Conservation (phyloP, 805 yeast genomes). For the Candida cerambycidarum region DNA sequence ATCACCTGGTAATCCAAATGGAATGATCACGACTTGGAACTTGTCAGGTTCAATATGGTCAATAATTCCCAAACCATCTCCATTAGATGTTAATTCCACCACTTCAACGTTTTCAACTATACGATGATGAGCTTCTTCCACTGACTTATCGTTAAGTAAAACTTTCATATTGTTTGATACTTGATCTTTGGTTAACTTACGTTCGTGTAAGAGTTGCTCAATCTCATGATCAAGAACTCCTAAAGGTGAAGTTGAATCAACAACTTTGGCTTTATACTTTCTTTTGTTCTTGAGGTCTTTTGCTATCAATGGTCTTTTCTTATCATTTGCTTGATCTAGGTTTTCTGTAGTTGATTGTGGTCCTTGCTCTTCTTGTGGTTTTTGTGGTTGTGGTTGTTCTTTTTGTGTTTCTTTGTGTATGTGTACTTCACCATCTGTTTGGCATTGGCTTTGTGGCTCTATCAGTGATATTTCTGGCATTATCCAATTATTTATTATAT, state of each 20-base stretch:
- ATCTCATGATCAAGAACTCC: constrained; percentile 81
- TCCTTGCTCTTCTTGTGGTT: background rate
- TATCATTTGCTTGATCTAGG: background rate
- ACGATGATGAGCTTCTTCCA: constrained; percentile 55
- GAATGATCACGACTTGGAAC: constrained; percentile 71
- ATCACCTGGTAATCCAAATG: constrained; percentile 90
- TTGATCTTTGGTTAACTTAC: constrained; percentile 43
- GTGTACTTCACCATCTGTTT: background rate
- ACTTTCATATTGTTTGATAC: constrained; percentile 65
- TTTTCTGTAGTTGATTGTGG: background rate
- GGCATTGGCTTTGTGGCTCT: background rate
- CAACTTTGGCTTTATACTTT: constrained; percentile 59
- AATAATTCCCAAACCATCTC: constrained; percentile 81
- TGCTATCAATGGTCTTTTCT: background rate
- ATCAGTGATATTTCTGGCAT: background rate
- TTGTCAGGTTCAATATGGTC: constrained; percentile 41
- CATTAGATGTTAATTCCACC: constrained; percentile 65
- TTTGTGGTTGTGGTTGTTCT: background rate
- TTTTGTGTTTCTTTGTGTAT: background rate
- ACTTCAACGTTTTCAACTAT: constrained; percentile 58
- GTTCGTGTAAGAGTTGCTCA: constrained; percentile 48
- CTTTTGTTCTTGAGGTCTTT: constrained; percentile 34
- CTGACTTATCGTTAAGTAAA: constrained; percentile 58
- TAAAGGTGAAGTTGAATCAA: constrained; percentile 75
- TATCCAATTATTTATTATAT: background rate